phyloP scores from a whole-genome alignment of 2,329 filamentous ascomycete species.

The Diaporthe sp. region DNA sequence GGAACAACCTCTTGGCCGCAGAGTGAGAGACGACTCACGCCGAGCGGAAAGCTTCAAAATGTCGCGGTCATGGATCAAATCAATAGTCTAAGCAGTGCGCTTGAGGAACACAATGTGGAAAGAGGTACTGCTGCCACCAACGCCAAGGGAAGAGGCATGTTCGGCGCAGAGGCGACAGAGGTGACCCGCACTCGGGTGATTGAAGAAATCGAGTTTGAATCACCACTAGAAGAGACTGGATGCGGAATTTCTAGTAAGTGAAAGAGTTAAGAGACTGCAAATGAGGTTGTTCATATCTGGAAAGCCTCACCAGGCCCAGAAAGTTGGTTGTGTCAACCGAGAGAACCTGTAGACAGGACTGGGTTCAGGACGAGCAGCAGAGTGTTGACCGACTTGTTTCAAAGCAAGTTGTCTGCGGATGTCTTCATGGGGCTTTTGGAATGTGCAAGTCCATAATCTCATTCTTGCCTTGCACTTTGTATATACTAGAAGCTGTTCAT shows the following conservation, averaged over 20 bases:
- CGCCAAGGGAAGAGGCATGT: rapidly evolving
- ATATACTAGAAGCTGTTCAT: not conserved
- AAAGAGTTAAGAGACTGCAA: no score
- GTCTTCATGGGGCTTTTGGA: not conserved
- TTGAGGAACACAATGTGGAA: no score
- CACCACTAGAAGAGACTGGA: rapidly evolving
- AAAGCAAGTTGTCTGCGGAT: not conserved
- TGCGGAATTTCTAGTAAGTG: rapidly evolving
- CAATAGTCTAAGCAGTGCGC: no score
- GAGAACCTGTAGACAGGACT: not conserved
- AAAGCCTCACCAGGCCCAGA: not conserved
- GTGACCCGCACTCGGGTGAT: not conserved
- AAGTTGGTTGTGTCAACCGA: not conserved
- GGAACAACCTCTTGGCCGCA: no score
- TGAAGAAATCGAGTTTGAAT: not conserved
- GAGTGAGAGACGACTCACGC: no score
- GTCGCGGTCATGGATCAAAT: no score
- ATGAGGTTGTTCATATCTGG: not conserved
- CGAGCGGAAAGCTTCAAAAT: not conserved
- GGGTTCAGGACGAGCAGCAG: not conserved
- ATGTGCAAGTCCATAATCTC: not conserved
- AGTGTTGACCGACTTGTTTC: not conserved
- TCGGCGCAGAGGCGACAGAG: not conserved
- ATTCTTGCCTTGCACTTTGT: not conserved
- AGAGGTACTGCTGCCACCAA: not conserved